phyloP scores from a whole-genome alignment of 2,329 filamentous ascomycete genomes.

The Ascochyta koolunga region DNA sequence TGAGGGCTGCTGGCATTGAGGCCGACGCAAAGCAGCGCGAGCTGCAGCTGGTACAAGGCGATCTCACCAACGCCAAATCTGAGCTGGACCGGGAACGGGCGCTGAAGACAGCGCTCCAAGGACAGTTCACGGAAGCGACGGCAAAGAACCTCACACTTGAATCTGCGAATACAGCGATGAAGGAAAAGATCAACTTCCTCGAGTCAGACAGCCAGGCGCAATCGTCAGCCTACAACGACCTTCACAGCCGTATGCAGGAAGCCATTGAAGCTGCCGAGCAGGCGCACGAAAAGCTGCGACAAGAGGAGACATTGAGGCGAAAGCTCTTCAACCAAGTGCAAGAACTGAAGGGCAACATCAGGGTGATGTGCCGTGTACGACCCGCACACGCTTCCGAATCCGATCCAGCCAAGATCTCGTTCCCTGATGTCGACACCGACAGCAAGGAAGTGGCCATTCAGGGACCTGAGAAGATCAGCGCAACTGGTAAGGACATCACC shows the following conservation, averaged over 20 bases:
- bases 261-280: constrained; percentile 72
- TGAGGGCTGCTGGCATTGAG: constrained; percentile 66
- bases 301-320: constrained; percentile 86
- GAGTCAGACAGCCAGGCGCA: constrained; percentile 90
- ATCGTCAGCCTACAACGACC: constrained; percentile 80
- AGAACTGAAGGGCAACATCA: constrained; percentile 96
- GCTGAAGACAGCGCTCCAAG: constrained; percentile 63
- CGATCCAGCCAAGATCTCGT: constrained; percentile 74
- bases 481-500: constrained; percentile 74
- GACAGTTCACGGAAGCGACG: constrained; percentile 54
- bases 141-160: constrained; percentile 65
- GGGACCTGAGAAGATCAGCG: constrained; percentile 83
- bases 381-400: constrained; percentile 68
- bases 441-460: constrained; percentile 85
- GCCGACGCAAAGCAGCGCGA: constrained; percentile 63
- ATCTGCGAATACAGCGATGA: constrained; percentile 74
- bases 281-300: constrained; percentile 81
- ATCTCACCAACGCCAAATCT: constrained; percentile 56
- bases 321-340: constrained; percentile 98
- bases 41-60: constrained; percentile 54
- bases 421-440: constrained; percentile 79
- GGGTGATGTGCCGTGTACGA: constrained; percentile 95
- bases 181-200: constrained; percentile 84
- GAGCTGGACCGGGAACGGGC: constrained; percentile 64
- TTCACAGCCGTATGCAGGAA: constrained; percentile 80